Base-by-base conservation (phyloP, 2,329 filamentous ascomycete species). In the Ambrosiella cleistominuta region DNA sequence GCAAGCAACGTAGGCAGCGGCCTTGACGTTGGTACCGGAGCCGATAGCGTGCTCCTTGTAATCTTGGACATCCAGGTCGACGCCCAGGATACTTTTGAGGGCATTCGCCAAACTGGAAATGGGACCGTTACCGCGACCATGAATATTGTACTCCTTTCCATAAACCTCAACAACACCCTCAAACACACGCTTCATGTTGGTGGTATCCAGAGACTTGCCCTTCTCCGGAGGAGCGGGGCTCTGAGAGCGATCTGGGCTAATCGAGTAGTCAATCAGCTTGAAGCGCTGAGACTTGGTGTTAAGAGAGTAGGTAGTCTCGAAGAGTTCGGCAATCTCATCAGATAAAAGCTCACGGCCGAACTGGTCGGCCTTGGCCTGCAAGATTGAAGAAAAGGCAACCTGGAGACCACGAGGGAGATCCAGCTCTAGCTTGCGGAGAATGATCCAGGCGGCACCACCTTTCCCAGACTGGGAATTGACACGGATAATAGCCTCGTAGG, bases 391-490 rank as follows among this genome's bases (percentile, higher is more conserved):
- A 70, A 97, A 97, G 54, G 88, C 89, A 63, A 96, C 79, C 71
- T 97, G 91, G 56, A 97, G 79, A 57, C 89, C 89, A 62, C 93
- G 87, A 13, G 93, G 93, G 56, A 97, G 80, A 69, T 97, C 93
- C 66, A 97, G 85, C 66, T 93, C 81, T 62, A 97, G 81, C 66
- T 88, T 85, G 64, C 86, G 84, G 68, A 90, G 83, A 68, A 97
- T 90, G 67, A 97, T 86, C 87, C 88, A 97, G 55, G 91, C 90
- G 61, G 88, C 84, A 65, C 93, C 93, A 62, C 91, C 91, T 74
- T 98, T 97, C 63, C 91, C 91, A 65, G 82, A 88, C 70, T 97
- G 91, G 15, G 88, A 95, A 75, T 97, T 98, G 78, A 97, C 91
- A 61, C 91, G 86, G 68, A 97, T 97, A 67, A 97, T 86, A 60